Percentiles rank a stretch among this genome's conserved stretches.
phyloP scores from a whole-genome alignment of 2,329 filamentous ascomycete genomes.

The Botrytis aclada region DNA sequence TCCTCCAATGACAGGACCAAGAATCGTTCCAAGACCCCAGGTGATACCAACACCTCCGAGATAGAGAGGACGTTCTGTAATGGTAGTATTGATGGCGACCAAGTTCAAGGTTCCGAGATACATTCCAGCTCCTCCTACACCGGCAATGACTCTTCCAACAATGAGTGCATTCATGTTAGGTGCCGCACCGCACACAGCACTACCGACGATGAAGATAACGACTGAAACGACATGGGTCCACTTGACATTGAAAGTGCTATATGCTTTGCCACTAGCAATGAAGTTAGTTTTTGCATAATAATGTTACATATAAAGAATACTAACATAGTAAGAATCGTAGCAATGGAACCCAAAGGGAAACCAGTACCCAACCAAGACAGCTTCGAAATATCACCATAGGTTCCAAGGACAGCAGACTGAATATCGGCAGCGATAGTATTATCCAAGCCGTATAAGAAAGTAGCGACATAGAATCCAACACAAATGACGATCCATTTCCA shows the following conservation, averaged over 20 bases:
- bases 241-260: slow-evolving; percentile 31
- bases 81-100: slow-evolving; percentile 21
- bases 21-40: slow-evolving; percentile 27
- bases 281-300: neutral
- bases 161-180: slow-evolving; percentile 44
- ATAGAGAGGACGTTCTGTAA: slow-evolving; percentile 22
- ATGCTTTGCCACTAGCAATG: slow-evolving; percentile 20
- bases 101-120: slow-evolving; percentile 39
- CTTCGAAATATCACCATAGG: slow-evolving; percentile 39
- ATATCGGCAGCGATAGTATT: slow-evolving; percentile 44
- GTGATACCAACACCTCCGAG: slow-evolving; percentile 21
- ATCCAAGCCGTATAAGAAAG: slow-evolving; percentile 19
- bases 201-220: slow-evolving; percentile 31
- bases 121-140: slow-evolving; percentile 43
- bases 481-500: slow-evolving; percentile 34
- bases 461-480: slow-evolving; percentile 9
- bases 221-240: slow-evolving; percentile 27
- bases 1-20: slow-evolving; percentile 34
- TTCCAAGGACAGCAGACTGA: slow-evolving; percentile 41
- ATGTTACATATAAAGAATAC: neutral
- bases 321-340: slow-evolving; percentile 15
- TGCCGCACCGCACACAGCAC: slow-evolving; percentile 34
- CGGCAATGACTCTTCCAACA: slow-evolving; percentile 43
- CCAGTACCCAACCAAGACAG: slow-evolving; percentile 43
- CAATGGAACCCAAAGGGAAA: slow-evolving; percentile 40